Conservation (phyloP, 257 asterid species). For the Plectranthus barbatus region DNA sequence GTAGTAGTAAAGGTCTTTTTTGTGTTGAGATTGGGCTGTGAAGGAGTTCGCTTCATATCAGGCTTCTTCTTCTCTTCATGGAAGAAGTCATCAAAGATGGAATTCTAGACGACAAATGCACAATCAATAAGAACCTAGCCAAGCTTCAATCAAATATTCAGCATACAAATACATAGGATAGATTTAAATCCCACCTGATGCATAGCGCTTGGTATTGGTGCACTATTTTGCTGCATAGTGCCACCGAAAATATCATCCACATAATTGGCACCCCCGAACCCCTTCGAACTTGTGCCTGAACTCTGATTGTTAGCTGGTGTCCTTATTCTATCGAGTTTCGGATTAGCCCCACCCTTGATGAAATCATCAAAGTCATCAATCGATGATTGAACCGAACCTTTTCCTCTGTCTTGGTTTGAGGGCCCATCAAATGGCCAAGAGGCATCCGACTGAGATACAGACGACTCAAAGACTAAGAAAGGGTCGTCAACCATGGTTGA, state of each 20-base stretch:
- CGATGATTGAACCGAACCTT: slow-evolving; percentile 28
- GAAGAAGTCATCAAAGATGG: slow-evolving; percentile 41
- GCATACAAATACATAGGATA: neutral
- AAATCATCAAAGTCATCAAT: slow-evolving; percentile 55
- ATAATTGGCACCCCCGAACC: slow-evolving; percentile 23
- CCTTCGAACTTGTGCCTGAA: slow-evolving; percentile 17
- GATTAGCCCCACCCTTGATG: slow-evolving; percentile 28
- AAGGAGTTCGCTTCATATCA: slow-evolving; percentile 31
- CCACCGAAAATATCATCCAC: slow-evolving; percentile 42
- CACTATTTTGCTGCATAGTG: slow-evolving; percentile 15
- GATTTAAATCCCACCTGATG: slow-evolving; percentile 40
- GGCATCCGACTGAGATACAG: slow-evolving; percentile 26
- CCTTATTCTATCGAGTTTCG: slow-evolving; percentile 17
- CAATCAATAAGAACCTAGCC: slow-evolving; percentile 4
- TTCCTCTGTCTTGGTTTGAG: slow-evolving; percentile 21
- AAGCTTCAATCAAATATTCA: neutral
- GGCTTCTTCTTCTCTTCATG: slow-evolving; percentile 28
- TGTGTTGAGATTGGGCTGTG: slow-evolving; percentile 23
- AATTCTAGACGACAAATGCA: slow-evolving; percentile 35
- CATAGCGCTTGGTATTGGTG: slow-evolving; percentile 27
- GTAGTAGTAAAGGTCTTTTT: slow-evolving; percentile 26
- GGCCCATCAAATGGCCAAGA: slow-evolving; percentile 45
- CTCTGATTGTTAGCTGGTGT: slow-evolving; percentile 18
- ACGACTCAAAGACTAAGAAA: slow-evolving; percentile 45
- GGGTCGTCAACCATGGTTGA: slow-evolving; percentile 46